phyloP scores from a whole-genome alignment of 2,329 filamentous ascomycete species.

The Xylaria sp. region DNA sequence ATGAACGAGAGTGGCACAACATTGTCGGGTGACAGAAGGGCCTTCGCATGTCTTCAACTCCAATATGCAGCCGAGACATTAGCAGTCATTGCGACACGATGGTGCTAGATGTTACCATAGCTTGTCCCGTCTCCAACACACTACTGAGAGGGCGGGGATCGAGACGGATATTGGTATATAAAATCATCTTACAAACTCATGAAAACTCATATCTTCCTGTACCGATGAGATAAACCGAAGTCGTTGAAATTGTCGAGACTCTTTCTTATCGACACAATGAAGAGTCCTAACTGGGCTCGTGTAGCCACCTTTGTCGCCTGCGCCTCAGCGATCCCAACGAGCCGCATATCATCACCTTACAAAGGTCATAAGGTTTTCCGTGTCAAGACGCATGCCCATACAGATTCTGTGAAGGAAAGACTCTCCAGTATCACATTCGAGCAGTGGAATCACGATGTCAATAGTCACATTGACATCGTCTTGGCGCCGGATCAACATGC shows the following conservation, averaged over 20 bases:
- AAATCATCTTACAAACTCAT: not conserved
- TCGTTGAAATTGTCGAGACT: no score
- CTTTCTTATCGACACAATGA: slow-evolving; percentile 19
- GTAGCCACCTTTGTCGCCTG: slow-evolving; percentile 3
- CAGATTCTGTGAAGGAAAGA: slow-evolving; percentile 50
- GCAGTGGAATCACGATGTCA: slow-evolving; percentile 42
- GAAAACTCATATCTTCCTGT: not conserved
- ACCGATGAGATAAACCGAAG: not conserved
- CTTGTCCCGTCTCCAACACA: slow-evolving; percentile 9
- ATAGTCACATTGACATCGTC: slow-evolving; percentile 49
- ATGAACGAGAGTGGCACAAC: not conserved
- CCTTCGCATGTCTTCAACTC: not conserved
- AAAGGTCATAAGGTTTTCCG: slow-evolving; percentile 59
- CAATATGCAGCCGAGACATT: slow-evolving; percentile 20
- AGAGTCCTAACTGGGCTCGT: not conserved
- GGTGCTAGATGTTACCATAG: slow-evolving; percentile 33
- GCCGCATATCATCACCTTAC: slow-evolving; percentile 50
- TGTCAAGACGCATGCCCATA: slow-evolving; percentile 57
- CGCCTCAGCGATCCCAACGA: slow-evolving; percentile 18
- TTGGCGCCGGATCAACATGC: slow-evolving; percentile 47
- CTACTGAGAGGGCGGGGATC: not conserved
- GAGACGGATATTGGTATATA: slow-evolving; percentile 5
- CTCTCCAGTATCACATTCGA: slow-evolving; percentile 44
- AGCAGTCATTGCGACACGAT: slow-evolving; percentile 32
- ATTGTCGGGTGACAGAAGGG: not conserved